Evolutionary conservation across 805 yeast species (phyloP).

Genomic region (Candida verbasci): DNA sequence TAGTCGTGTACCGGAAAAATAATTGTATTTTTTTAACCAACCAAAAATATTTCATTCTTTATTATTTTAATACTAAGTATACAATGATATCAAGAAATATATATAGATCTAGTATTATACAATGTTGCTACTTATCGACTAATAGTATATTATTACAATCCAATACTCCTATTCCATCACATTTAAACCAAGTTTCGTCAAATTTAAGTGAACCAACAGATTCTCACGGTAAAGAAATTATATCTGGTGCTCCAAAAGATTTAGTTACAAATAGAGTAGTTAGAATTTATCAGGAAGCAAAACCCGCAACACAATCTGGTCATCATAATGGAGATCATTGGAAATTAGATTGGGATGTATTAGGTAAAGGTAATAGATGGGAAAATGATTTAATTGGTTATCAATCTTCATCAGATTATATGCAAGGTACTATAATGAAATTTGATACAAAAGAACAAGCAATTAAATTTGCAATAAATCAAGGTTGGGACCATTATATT

Average conservation of each 20-base stretch:
- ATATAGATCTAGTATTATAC: no score
- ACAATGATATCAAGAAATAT: conserved; percentile 9
- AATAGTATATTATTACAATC: conserved; percentile 15
- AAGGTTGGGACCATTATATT: conserved; percentile 80
- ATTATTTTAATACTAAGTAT: no score
- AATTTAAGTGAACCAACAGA: conserved; percentile 10
- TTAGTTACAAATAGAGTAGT: conserved; percentile 59
- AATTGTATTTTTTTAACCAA: conserved; percentile 5
- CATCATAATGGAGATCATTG: conserved; percentile 50
- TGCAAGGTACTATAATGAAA: conserved; percentile 74
- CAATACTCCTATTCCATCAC: no score
- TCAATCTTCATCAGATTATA: conserved; percentile 73
- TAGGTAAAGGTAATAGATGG: conserved; percentile 78
- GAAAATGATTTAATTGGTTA: conserved; percentile 87
- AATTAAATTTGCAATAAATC: conserved; percentile 70
- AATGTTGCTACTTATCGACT: conserved; percentile 23
- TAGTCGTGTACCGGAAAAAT: no score
- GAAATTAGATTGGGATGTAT: conserved; percentile 82
- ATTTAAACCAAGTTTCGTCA: no score
- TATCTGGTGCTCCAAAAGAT: conserved; percentile 77
- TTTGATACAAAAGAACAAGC: conserved; percentile 77
- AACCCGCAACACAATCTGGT: conserved; percentile 81
- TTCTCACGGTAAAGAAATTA: conserved; percentile 46
- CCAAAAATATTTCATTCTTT: conserved; percentile 1
- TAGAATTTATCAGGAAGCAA: conserved; percentile 71